phyloP scores from a whole-genome alignment of 768 basidiomycete species.

The Omphalotus guepiniiformis region DNA sequence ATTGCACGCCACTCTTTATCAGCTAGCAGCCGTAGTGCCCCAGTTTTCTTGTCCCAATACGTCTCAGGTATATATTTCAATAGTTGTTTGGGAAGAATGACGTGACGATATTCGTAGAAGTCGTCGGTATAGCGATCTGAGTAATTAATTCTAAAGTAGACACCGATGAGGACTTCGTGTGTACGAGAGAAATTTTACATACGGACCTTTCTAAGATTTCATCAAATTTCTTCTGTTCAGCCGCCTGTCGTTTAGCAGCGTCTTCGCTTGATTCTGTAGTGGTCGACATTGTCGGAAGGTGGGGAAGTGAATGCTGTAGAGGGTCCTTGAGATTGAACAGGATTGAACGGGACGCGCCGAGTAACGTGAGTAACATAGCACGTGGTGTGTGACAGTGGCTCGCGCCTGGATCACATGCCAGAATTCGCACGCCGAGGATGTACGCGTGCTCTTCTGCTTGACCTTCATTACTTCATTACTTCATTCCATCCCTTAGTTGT shows the following conservation, averaged over 20 bases:
- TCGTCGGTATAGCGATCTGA: conserved; percentile 93
- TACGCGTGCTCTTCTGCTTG: not conserved
- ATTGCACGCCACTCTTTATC: conserved; percentile 96
- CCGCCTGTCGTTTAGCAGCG: conserved; percentile 32
- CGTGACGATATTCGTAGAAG: conserved; percentile 92
- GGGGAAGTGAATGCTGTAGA: not conserved
- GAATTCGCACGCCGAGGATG: not conserved
- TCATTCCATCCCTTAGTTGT: not conserved
- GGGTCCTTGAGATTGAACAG: too few relatives aligned
- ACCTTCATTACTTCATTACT: not conserved
- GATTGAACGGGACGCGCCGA: too few relatives aligned
- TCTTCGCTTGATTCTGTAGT: conserved; percentile 26
- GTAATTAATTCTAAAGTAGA: conserved; percentile 81
- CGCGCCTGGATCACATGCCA: too few relatives aligned
- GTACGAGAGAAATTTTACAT: conserved; percentile 8
- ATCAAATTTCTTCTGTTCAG: conserved; percentile 52
- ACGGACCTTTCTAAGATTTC: conserved; percentile 77
- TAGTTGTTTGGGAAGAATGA: conserved; percentile 92
- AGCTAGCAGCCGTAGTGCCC: conserved; percentile 73
- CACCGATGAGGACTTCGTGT: conserved; percentile 15
- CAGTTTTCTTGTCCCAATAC: conserved; percentile 73
- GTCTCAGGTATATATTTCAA: conserved; percentile 90
- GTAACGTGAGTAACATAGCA: not conserved
- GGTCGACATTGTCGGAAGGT: conserved; percentile 20
- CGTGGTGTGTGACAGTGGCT: too few relatives aligned